These are phyloP conservation scores for Vicia villosa DNA, from an alignment of 306 rosid species.

Conservation along the genomic window DNA sequence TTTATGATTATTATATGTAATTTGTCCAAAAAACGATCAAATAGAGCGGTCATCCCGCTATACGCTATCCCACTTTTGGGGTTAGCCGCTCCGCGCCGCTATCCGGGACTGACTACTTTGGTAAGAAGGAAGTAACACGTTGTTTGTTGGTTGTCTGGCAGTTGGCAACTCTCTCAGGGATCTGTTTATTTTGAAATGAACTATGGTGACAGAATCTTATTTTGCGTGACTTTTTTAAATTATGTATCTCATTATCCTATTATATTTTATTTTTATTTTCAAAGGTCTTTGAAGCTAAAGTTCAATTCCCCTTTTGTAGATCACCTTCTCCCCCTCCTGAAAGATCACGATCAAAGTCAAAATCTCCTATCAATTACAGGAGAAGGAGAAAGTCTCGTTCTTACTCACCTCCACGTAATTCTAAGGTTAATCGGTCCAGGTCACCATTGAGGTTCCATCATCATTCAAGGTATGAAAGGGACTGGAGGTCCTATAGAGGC, in stretches of 20 bases:
- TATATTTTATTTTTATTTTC: neutral
- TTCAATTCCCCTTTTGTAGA: conserved; percentile 47
- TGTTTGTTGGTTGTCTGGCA: conserved; percentile 19
- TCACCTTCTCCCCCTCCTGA: conserved; percentile 71
- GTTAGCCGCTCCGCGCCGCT: too few species aligned
- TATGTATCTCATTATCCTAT: neutral
- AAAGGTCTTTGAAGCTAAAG: conserved; percentile 24
- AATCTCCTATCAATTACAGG: conserved; percentile 74
- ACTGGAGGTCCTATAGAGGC: conserved; percentile 64
- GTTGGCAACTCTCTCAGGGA: conserved; percentile 7
- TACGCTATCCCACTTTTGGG: too few species aligned
- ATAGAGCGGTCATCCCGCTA: too few species aligned
- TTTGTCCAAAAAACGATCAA: too few species aligned
- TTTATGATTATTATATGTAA: too few species aligned
- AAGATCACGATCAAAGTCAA: conserved; percentile 76
- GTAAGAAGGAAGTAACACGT: neutral
- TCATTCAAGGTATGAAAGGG: conserved; percentile 59
- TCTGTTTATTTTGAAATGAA: conserved; percentile 11
- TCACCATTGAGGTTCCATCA: conserved; percentile 76
- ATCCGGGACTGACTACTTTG: too few species aligned
- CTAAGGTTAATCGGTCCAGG: conserved; percentile 71
- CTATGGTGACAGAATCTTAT: conserved; percentile 7
- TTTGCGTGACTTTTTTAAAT: neutral
- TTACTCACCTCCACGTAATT: conserved; percentile 72
- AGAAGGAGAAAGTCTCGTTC: conserved; percentile 84